phyloP scores from a whole-genome alignment of 2,329 filamentous ascomycete genomes.

The Dactylellina drechsleri region DNA sequence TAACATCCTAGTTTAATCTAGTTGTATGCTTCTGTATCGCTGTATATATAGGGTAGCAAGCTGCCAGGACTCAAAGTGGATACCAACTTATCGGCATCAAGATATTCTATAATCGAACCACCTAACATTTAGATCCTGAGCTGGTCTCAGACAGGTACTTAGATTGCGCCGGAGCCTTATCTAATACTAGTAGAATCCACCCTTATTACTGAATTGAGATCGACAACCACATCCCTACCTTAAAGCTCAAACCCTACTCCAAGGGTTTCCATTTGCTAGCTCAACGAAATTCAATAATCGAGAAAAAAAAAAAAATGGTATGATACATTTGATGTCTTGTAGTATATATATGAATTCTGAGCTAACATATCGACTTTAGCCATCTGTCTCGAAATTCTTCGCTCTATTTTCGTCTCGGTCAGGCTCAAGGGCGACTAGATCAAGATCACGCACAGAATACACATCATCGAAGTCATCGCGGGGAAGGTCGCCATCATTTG shows the following conservation, averaged over 20 bases:
- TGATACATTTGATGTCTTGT: too few relatives aligned
- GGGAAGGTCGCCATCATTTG: slow-evolving; percentile 1
- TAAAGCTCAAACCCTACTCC: too few relatives aligned
- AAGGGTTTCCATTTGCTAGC: too few relatives aligned
- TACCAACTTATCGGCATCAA: not conserved
- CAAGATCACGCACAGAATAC: not conserved
- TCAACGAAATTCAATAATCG: too few relatives aligned
- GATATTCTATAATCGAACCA: slow-evolving; percentile 2
- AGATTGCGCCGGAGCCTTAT: slow-evolving; percentile 23
- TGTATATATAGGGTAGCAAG: too few relatives aligned
- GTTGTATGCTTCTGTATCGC: too few relatives aligned
- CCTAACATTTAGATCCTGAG: slow-evolving; percentile 4
- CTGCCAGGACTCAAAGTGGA: too few relatives aligned
- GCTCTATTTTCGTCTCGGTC: slow-evolving; percentile 22
- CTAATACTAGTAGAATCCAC: not conserved
- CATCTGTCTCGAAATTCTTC: slow-evolving; percentile 29
- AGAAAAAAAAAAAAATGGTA: too few relatives aligned
- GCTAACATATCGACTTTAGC: not conserved
- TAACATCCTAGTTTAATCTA: too few relatives aligned
- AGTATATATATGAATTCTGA: too few relatives aligned
- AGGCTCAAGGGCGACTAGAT: not conserved
- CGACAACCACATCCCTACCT: too few relatives aligned
- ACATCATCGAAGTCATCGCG: slow-evolving; percentile 8
- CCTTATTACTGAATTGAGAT: too few relatives aligned
- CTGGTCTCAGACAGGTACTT: slow-evolving; percentile 21